phyloP scores from a whole-genome alignment of 345 rosid genomes.

The Pistacia integerrima region DNA sequence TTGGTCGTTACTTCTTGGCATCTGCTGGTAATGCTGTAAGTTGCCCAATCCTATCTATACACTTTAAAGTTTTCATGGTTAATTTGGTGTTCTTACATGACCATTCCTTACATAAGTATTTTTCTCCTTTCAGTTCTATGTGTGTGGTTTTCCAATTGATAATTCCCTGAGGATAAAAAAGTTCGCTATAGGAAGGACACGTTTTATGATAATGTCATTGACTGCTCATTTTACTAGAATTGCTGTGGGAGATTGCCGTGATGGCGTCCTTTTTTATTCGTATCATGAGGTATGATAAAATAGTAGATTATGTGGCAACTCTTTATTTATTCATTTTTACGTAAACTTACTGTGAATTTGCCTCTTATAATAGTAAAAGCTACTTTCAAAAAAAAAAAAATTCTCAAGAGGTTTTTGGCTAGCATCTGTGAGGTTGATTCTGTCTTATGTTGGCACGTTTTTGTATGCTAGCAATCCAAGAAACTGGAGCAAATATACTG shows the following conservation, averaged over 20 bases:
- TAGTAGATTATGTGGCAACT: constrained; percentile 5
- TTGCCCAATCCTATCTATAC: constrained; percentile 15
- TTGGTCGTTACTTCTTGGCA: constrained; percentile 83
- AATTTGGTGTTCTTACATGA: constrained; percentile 8
- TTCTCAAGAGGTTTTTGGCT: neutral
- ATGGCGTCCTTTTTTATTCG: constrained; percentile 89
- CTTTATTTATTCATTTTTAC: neutral
- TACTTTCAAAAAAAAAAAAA: neutral
- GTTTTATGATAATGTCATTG: constrained; percentile 84
- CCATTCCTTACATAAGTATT: constrained; percentile 28
- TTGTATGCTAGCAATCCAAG: constrained; percentile 58
- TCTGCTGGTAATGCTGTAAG: constrained; percentile 99
- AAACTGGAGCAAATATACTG: constrained; percentile 83
- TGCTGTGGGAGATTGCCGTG: constrained; percentile 98
- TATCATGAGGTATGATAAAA: constrained; percentile 73
- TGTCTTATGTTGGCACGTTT: constrained; percentile 18
- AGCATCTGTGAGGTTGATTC: constrained; percentile 13
- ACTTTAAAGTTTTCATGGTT: constrained; percentile 19
- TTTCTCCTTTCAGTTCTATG: constrained; percentile 65
- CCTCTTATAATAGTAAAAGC: neutral
- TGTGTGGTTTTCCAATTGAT: constrained; percentile 76
- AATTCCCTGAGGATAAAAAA: constrained; percentile 72
- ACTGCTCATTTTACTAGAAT: constrained; percentile 79
- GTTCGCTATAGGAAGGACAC: constrained; percentile 80
- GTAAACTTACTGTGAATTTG: neutral